Base-by-base conservation (phyloP, 768 basidiomycete genomes). In the Mrakia frigida region DNA sequence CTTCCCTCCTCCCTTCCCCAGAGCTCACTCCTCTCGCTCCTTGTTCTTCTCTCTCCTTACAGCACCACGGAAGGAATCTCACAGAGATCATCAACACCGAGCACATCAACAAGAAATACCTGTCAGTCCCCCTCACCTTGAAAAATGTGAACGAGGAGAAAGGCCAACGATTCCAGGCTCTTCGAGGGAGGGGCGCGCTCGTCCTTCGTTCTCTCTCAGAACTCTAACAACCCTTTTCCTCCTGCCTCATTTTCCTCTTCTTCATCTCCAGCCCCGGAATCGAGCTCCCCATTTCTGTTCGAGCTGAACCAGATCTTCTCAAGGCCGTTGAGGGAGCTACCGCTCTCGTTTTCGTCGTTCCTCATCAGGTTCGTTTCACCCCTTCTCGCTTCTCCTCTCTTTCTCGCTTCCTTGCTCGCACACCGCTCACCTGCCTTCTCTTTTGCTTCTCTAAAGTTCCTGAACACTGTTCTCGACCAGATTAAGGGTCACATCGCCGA, bases 11-110 rank as follows among this genome's bases (percentile, higher is more conserved):
- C 70, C 7, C 21, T 52, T 61, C 56, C 41, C 16, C 61, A 18
- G 28, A 10, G 56, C 56, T 56, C 28, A 28, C 28, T 28, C 43
- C 9, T 46, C 56, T 53, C 53, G 53, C 25, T 11, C 63, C 28
- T 43, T 46, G 60, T 31, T 43, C 25, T 18, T 23, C 43, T 23
- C 16, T 43, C 53, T 31, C 59, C 39, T 21, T 21, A 16, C 78
- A 84, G 78, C 80, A 82, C 74, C 81, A 84, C 71, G 83, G 83
- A 37, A 78, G 78, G 63, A 81, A 82, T 61, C 76, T 86, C 43
- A 85, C 84, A 18, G 84, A 85, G 72, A 80, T 86, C 79, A 86
- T 86, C 83, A 86, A 86, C 79, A 81, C 82, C 73, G 80, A 81
- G 75, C 85, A 86, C 76, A 83, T 84, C 79, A 86, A 86, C 80